phyloP scores from a whole-genome alignment of 2,329 filamentous ascomycete species.

The Diaporthe destruens region DNA sequence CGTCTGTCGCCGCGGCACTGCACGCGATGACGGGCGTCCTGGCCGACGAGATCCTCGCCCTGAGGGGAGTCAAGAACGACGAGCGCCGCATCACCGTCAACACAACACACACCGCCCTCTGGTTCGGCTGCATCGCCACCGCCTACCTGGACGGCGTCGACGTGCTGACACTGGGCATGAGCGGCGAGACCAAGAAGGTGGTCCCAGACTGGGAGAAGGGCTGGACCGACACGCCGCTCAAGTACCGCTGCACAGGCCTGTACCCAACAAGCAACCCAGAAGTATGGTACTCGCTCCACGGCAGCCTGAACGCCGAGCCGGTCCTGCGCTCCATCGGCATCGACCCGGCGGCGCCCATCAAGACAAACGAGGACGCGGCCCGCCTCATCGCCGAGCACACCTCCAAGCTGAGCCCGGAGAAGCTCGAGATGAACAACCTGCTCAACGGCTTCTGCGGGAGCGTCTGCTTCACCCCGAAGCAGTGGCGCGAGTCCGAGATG shows the following conservation, averaged over 20 bases:
- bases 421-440: slow-evolving; percentile 58
- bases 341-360: slow-evolving; percentile 47
- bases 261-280: slow-evolving; percentile 61
- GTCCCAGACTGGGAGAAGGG: slow-evolving; percentile 55
- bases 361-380: slow-evolving; percentile 49
- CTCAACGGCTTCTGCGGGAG: slow-evolving; percentile 57
- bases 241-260: slow-evolving; percentile 57
- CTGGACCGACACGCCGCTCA: slow-evolving; percentile 52
- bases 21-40: slow-evolving; percentile 54
- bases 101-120: slow-evolving; percentile 61
- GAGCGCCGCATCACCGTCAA: slow-evolving; percentile 54
- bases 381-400: slow-evolving; percentile 50
- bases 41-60: slow-evolving; percentile 51
- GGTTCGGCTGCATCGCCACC: slow-evolving; percentile 56
- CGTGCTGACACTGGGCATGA: slow-evolving; percentile 47
- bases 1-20: slow-evolving; percentile 49
- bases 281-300: slow-evolving; percentile 65
- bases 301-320: slow-evolving; percentile 58
- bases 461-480: slow-evolving; percentile 57
- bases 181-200: slow-evolving; percentile 49
- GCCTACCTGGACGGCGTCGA: slow-evolving; percentile 55
- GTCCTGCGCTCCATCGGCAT: slow-evolving; percentile 61
- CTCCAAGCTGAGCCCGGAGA: slow-evolving; percentile 52
- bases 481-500: slow-evolving; percentile 59
- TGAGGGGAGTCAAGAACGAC: slow-evolving; percentile 48